Evolutionary conservation across 768 basidiomycete genomes (phyloP).

Genomic region (Crassisporium funariophilum): DNA sequence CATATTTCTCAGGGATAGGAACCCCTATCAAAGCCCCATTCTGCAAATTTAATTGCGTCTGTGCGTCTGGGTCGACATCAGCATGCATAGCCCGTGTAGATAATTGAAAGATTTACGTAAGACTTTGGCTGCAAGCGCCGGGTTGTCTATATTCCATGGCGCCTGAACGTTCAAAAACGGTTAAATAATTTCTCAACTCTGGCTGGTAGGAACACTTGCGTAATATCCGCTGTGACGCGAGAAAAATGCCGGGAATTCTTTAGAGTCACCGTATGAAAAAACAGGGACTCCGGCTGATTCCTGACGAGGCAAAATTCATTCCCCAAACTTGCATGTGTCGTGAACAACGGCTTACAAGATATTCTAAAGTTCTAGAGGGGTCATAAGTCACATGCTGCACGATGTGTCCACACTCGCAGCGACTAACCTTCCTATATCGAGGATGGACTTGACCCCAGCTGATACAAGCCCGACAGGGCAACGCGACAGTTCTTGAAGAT

Average conservation of each 20-base stretch:
- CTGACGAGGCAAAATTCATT: slow-evolving; percentile 42
- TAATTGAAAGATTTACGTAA: slow-evolving; percentile 53
- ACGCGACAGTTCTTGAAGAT: slow-evolving; percentile 84
- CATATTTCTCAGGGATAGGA: slow-evolving; percentile 83
- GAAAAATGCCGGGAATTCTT: slow-evolving; percentile 96
- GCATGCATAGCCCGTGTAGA: neutral
- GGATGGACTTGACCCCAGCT: slow-evolving; percentile 91
- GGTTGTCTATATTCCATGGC: slow-evolving; percentile 74
- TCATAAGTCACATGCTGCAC: neutral
- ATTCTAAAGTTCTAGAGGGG: slow-evolving; percentile 70
- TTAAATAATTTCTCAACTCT: neutral
- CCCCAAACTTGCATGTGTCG: too few species aligned
- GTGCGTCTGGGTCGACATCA: slow-evolving; percentile 51
- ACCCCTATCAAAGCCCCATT: slow-evolving; percentile 84
- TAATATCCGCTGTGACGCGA: slow-evolving; percentile 79
- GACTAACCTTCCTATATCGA: slow-evolving; percentile 84
- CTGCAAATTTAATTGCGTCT: slow-evolving; percentile 67
- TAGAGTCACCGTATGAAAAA: slow-evolving; percentile 69
- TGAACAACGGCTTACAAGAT: slow-evolving; percentile 61
- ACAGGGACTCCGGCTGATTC: slow-evolving; percentile 97
- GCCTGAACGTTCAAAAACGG: slow-evolving; percentile 46
- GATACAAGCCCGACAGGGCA: slow-evolving; percentile 93
- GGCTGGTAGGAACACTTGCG: slow-evolving; percentile 37
- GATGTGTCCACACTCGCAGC: neutral
- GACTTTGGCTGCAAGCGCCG: slow-evolving; percentile 68